Base-by-base conservation (phyloP, 208 protist genomes). In the Crithidia acanthocephali region DNA sequence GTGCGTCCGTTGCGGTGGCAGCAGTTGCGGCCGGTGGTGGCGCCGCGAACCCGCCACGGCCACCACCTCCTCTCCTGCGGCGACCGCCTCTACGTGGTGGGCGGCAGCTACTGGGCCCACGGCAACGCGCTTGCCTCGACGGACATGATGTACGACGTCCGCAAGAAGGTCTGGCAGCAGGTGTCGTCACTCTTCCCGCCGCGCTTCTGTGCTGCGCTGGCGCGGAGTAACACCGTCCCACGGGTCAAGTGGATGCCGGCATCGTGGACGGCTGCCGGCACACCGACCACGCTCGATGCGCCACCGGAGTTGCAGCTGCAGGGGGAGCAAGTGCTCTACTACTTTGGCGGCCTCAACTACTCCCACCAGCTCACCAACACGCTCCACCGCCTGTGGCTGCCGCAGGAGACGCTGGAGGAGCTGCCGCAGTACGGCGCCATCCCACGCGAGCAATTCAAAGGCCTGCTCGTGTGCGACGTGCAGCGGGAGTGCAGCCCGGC, bases 91-190 rank as follows among this genome's bases (percentile, higher is more conserved):
- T 93, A 83, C 59, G 61, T 90, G 28, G 62, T 88, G 2, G 83
- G 85, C 25, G 85, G 87, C 11, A 72, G 74, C 40, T 87, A 88
- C 76, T 90, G 86, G 83, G 80, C 79, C 13, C 74, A 89, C 42
- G 83, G 78, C 22, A 77, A 83, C 60, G 71, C 75, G 3, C 56
- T 88, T 30, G 81, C 84, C 10, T 69, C 74, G 16, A 68, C 53
- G 20, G 82, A 87, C 58, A 75, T 86, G 70, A 60, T 64, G 16
- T 93, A 77, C 70, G 62, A 81, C 44, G 23, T 82, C 20, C n/a
- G 53, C 5, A 51, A 30, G 45, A 57, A 55, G 23, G 28, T 28
- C 40, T 92, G 84, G 84, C 72, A 76, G 10, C 83, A 83, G 57
- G 48, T 70, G 28, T 57, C 74, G 22, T 71, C 68, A 1, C 70